Conservation (phyloP, 2,329 filamentous ascomycete genomes). For the Colletotrichum gigasporum region DNA sequence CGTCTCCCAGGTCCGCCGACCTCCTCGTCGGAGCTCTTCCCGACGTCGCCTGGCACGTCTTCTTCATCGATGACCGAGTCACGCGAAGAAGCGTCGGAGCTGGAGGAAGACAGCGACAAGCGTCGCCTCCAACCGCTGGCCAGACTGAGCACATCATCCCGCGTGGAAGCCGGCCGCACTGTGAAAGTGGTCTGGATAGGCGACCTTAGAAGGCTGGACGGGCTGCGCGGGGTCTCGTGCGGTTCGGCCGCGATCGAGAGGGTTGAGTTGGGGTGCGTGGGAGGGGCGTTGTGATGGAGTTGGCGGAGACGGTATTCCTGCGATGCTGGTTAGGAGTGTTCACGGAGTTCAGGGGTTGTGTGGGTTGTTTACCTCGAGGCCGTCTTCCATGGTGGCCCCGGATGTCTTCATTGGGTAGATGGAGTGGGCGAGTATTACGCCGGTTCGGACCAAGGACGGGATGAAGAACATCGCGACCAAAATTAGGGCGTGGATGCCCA, state of each 20-base stretch:
- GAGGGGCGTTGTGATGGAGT: background rate
- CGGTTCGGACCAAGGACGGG: background rate
- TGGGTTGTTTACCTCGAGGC: background rate
- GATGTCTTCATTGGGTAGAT: background rate
- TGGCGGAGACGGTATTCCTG: background rate
- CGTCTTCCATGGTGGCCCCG: background rate
- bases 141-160: background rate
- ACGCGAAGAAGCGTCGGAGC: background rate
- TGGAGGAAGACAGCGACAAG: background rate
- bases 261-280: rapidly evolving
- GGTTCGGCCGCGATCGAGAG: background rate
- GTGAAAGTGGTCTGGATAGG: background rate
- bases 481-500: background rate
- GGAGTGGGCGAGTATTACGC: background rate
- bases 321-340: background rate
- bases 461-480: background rate
- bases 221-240: background rate
- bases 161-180: background rate
- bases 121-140: background rate
- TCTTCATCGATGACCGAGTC: background rate
- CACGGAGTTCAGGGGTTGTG: too few species aligned
- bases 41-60: background rate
- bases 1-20: too few species aligned
- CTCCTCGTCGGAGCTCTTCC: background rate
- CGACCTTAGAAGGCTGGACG: background rate